Evolutionary conservation across 495 filamentous ascomycete species (phyloP).

Genomic region (Podospora pseudoanserina): DNA sequence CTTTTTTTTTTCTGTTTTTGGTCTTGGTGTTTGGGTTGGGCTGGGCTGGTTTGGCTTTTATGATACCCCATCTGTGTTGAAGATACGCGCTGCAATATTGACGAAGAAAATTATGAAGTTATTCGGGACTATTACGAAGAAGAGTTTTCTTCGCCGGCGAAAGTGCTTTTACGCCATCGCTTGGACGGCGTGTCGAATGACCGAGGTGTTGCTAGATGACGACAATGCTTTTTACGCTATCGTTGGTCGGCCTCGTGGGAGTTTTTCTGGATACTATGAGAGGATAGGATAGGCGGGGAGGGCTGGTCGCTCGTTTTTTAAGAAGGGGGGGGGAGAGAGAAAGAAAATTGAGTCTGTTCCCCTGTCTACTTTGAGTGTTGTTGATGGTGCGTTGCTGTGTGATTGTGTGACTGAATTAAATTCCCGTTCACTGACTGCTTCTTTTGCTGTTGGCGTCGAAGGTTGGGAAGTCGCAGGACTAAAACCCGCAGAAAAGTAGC

Average conservation of each 20-base stretch:
- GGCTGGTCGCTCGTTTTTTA: background rate
- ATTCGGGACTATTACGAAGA: background rate
- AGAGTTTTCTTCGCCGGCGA: constrained; percentile 1
- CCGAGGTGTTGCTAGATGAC: constrained; percentile 1
- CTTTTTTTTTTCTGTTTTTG: constrained; percentile 14
- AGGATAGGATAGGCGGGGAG: background rate
- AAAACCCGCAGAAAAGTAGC: too few relatives aligned
- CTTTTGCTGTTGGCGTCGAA: too few relatives aligned
- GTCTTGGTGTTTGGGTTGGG: constrained; percentile 12
- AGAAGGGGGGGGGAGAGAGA: background rate
- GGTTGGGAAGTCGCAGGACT: too few relatives aligned
- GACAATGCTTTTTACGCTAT: constrained; percentile 13
- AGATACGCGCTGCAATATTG: constrained; percentile 41
- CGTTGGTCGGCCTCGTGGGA: constrained; percentile 10
- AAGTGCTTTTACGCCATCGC: constrained; percentile 12
- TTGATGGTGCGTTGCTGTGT: background rate
- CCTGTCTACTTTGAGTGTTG: background rate
- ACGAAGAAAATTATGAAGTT: constrained; percentile 15
- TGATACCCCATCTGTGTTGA: constrained; percentile 60
- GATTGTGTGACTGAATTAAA: background rate
- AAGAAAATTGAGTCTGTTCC: background rate
- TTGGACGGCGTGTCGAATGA: constrained; percentile 10
- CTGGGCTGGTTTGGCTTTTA: constrained; percentile 28
- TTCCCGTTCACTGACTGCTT: background rate
- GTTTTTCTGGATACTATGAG: constrained; percentile 2